phyloP scores from a whole-genome alignment of 768 basidiomycete species.

The Stropharia rugosoannulata region DNA sequence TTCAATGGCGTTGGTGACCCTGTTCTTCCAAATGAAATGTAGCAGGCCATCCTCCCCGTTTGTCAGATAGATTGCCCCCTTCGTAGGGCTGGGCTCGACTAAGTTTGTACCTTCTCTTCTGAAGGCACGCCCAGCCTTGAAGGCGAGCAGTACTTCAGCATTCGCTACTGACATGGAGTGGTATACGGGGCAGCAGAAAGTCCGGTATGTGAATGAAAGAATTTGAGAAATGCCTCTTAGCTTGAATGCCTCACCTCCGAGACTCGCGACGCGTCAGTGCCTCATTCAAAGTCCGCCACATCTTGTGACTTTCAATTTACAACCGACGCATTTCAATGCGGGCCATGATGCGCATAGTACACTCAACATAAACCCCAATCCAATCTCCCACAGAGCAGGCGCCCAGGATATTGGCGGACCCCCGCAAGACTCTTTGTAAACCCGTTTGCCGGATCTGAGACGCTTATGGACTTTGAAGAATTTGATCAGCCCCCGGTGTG shows the following conservation, averaged over 20 bases:
- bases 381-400: no score
- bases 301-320: conserved; percentile 7
- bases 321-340: not conserved
- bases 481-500: conserved; percentile 42
- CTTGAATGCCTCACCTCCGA: no score
- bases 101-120: conserved; percentile 64
- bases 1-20: conserved; percentile 55
- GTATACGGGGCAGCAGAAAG: not conserved
- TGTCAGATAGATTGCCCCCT: conserved; percentile 70
- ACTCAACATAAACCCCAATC: no score
- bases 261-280: conserved; percentile 47
- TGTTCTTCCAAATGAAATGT: conserved; percentile 81
- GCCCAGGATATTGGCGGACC: no score
- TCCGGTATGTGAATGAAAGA: conserved; percentile 3
- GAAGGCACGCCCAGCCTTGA: conserved; percentile 77
- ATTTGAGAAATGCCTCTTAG: conserved; percentile 4
- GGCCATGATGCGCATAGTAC: no score
- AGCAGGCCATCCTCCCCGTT: conserved; percentile 74
- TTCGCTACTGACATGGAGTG: conserved; percentile 20
- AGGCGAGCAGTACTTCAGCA: conserved; percentile 47
- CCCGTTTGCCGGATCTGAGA: not conserved
- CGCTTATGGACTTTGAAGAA: conserved; percentile 40
- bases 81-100: conserved; percentile 65
- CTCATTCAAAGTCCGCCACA: conserved; percentile 29
- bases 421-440: no score